Evolutionary conservation across 176 grass and related monocot genomes (phyloP).

Genomic region (Aechmea fasciata): DNA sequence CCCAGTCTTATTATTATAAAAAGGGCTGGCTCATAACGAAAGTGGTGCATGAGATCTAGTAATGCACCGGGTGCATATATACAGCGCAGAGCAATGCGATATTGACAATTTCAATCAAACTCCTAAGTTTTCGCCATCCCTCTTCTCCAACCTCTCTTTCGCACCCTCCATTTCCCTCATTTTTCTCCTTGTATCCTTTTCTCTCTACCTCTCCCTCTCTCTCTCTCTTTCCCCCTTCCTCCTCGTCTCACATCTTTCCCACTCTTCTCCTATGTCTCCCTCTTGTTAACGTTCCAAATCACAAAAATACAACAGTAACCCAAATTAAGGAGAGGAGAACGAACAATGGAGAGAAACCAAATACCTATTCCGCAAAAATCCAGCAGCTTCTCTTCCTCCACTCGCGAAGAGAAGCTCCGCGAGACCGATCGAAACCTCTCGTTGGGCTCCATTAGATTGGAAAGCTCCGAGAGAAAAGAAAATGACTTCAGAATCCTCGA

Average conservation of each 20-base stretch:
- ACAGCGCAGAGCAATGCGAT: too few relatives aligned
- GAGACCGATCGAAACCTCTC: conserved; percentile 79
- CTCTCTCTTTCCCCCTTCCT: conserved; percentile 4
- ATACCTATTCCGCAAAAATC: conserved; percentile 47
- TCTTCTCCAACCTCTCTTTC: neutral
- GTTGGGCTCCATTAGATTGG: conserved; percentile 60
- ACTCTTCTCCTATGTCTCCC: conserved; percentile 27
- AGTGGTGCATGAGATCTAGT: too few relatives aligned
- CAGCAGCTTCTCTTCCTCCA: conserved; percentile 68
- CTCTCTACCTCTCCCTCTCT: conserved; percentile 16
- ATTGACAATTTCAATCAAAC: conserved; percentile 36
- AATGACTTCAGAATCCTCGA: conserved; percentile 14
- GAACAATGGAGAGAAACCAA: conserved; percentile 52
- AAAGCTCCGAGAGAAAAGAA: conserved; percentile 18
- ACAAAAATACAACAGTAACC: neutral
- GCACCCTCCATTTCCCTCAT: conserved; percentile 6
- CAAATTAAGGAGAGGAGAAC: conserved; percentile 1
- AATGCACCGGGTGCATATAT: too few relatives aligned
- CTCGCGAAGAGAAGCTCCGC: conserved; percentile 62
- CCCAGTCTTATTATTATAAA: too few relatives aligned
- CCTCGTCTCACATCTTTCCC: conserved; percentile 13
- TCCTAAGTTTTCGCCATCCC: conserved; percentile 30
- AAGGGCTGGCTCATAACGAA: too few relatives aligned
- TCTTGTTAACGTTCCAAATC: neutral
- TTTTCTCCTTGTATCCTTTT: neutral